Conservation (phyloP, 129 eudicot species). For the Helianthus annuus region HanXRQr2.0-SUNRISE NC_035435.2:140430868-140431367, state of each 20-base stretch:
- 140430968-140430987: background rate
- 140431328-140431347: too few species aligned
- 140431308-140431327: too few species aligned
- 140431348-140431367: too few species aligned
- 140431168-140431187: conserved; percentile 19
- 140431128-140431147: conserved; percentile 22
- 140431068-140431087: background rate
- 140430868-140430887: conserved; percentile 40
- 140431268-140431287: too few species aligned
- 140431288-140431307: too few species aligned
- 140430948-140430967: background rate
- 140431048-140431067: background rate
- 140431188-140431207: background rate
- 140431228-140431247: too few species aligned
- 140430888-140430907: conserved; percentile 44
- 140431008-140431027: conserved; percentile 34
- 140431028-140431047: background rate
- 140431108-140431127: conserved; percentile 14
- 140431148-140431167: conserved; percentile 20
- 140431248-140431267: too few species aligned
- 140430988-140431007: conserved; percentile 39
- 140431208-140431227: too few species aligned
- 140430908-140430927: conserved; percentile 28
- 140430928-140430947: background rate
- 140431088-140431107: background rate